A percentile compares a stretch with the other conserved stretches of the same genome.
Conservation (phyloP, 2,329 filamentous ascomycete species). For the Metarhizium rileyi region DNA sequence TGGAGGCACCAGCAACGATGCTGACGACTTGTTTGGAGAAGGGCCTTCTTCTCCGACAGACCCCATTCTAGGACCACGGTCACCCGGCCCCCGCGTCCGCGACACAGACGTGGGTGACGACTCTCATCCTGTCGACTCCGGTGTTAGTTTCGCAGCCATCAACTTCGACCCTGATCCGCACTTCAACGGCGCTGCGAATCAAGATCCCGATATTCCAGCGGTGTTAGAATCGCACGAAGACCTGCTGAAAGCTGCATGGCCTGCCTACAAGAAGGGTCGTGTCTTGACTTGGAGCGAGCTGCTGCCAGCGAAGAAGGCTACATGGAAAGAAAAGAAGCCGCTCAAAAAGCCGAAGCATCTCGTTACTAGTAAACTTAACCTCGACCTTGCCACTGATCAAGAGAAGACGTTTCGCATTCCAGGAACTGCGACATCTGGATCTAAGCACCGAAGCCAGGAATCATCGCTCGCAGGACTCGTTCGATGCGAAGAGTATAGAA, state of each 20-base stretch:
- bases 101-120: constrained; percentile 28
- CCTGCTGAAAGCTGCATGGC: constrained; percentile 69
- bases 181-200: constrained; percentile 36
- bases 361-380: constrained; percentile 74
- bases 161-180: constrained; percentile 40
- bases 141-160: constrained; percentile 29
- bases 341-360: constrained; percentile 71
- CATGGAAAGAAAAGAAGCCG: constrained; percentile 70
- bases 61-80: constrained; percentile 30
- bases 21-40: constrained; percentile 62
- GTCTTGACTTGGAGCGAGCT: constrained; percentile 74
- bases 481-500: constrained; percentile 31
- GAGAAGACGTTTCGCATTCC: constrained; percentile 77
- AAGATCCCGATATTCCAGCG: constrained; percentile 55
- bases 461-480: constrained; percentile 39
- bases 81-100: constrained; percentile 33
- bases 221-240: constrained; percentile 66
- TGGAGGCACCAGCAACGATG: constrained; percentile 48
- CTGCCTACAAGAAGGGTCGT: constrained; percentile 65
- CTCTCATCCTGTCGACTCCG: constrained; percentile 21
- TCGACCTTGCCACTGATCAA: constrained; percentile 80
- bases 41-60: constrained; percentile 41
- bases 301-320: constrained; percentile 69
- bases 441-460: constrained; percentile 45
- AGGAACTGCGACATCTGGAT: constrained; percentile 43